phyloP scores from a whole-genome alignment of 306 rosid genomes.

The Fragaria vesca region DNA sequence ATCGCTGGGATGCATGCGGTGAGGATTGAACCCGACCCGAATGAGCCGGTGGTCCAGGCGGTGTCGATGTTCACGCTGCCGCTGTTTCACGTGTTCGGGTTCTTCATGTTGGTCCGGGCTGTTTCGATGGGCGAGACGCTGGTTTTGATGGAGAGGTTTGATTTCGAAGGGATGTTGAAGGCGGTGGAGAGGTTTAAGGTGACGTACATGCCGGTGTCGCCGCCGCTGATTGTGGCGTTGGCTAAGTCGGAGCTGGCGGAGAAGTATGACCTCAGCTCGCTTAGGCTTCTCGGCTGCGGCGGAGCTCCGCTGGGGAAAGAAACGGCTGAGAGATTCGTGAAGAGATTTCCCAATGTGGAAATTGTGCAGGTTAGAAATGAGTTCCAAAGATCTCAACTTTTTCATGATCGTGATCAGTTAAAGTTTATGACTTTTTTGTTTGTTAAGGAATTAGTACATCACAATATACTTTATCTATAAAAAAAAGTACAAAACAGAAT shows the following conservation, averaged over 20 bases:
- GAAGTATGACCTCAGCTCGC: conserved; percentile 67
- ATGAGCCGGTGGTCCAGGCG: conserved; percentile 17
- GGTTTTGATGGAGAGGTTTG: conserved; percentile 70
- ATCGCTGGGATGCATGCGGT: conserved; percentile 34
- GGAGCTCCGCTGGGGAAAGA: conserved; percentile 84
- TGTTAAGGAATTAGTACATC: no score
- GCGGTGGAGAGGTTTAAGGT: conserved; percentile 59
- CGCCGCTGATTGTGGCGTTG: conserved; percentile 72
- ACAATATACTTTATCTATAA: no score
- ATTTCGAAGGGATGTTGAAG: conserved; percentile 59
- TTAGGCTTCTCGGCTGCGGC: conserved; percentile 46
- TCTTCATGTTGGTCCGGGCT: conserved; percentile 52
- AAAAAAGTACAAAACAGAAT: no score
- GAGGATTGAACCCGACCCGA: not conserved
- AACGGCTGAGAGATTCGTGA: conserved; percentile 42
- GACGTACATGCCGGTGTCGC: conserved; percentile 68
- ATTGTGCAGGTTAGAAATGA: conserved; percentile 44
- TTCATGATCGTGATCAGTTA: not conserved
- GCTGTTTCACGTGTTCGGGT: conserved; percentile 73
- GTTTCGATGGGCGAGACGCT: conserved; percentile 53
- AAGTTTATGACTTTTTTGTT: not conserved
- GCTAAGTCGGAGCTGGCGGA: conserved; percentile 55
- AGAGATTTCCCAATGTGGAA: conserved; percentile 53
- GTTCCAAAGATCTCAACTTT: not conserved
- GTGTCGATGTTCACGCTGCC: conserved; percentile 55